Percentiles rank a stretch among this genome's conserved stretches.
Conservation (phyloP, 345 rosid species). For the Eucalyptus sideroxylon region DNA sequence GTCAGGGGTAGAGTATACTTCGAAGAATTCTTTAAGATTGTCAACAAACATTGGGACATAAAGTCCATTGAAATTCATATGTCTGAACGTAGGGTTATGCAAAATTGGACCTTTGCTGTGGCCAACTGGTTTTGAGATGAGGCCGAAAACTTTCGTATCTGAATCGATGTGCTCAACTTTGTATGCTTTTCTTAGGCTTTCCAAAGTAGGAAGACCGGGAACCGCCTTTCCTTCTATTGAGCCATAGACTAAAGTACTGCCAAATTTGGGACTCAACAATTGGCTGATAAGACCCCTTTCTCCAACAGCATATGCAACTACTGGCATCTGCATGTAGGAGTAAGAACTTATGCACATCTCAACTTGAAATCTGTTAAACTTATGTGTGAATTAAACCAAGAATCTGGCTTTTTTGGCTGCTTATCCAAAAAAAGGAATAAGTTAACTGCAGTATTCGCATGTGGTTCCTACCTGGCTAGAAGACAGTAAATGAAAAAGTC, state of each 20-base stretch:
- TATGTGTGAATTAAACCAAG: background rate
- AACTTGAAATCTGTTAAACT: background rate
- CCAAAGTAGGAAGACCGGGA: conserved; percentile 35
- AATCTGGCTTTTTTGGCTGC: background rate
- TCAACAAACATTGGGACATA: conserved; percentile 60
- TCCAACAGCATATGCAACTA: conserved; percentile 33
- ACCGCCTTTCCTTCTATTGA: conserved; percentile 20
- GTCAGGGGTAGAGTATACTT: conserved; percentile 24
- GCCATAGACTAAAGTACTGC: conserved; percentile 38
- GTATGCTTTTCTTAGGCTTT: conserved; percentile 25
- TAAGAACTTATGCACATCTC: background rate
- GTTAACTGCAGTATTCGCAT: background rate
- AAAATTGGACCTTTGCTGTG: conserved; percentile 63
- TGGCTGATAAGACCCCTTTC: conserved; percentile 61
- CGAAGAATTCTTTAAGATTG: conserved; percentile 41
- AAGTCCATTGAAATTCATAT: conserved; percentile 27
- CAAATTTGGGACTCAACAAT: conserved; percentile 36
- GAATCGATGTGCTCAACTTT: conserved; percentile 12
- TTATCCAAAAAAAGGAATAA: background rate
- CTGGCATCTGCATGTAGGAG: conserved; percentile 16
- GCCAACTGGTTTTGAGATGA: conserved; percentile 46
- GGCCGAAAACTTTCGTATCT: conserved; percentile 40
- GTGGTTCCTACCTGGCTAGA: conserved; percentile 12
- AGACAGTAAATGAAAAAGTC: conserved; percentile 26
- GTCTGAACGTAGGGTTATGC: conserved; percentile 51